phyloP scores from a whole-genome alignment of 2,329 filamentous ascomycete species.

The Alternaria novae-zelandiae region DNA sequence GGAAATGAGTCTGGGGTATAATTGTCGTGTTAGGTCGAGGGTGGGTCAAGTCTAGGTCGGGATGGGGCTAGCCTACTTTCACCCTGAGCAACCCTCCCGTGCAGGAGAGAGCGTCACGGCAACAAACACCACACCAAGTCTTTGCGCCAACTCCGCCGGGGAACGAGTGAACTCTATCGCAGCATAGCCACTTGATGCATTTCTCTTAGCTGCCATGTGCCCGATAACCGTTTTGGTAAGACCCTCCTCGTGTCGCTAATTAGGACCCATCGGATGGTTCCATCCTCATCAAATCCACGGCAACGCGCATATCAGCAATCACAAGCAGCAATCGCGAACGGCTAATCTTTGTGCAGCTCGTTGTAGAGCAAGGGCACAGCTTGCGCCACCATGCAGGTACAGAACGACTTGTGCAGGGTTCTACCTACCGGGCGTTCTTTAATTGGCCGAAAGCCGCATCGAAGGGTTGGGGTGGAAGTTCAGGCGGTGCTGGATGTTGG shows the following conservation, averaged over 20 bases:
- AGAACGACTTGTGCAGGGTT: conserved; percentile 16
- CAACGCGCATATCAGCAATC: conserved; percentile 15
- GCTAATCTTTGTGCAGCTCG: conserved; percentile 24
- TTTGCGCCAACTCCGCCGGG: conserved; percentile 1
- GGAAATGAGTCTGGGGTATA: conserved; percentile 44
- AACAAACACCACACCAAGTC: conserved; percentile 9
- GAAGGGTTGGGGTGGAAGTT: conserved; percentile 11
- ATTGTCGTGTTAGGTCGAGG: conserved; percentile 9
- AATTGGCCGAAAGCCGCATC: conserved; percentile 26
- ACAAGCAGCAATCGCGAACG: conserved; percentile 18
- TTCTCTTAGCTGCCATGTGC: neutral
- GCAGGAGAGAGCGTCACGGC: conserved; percentile 14
- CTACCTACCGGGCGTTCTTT: conserved; percentile 11
- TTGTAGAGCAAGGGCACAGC: conserved; percentile 22
- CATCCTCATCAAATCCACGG: conserved; percentile 4
- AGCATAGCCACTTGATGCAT: neutral
- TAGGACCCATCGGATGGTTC: neutral
- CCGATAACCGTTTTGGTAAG: neutral
- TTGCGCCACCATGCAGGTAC: conserved; percentile 31
- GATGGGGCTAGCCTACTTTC: conserved; percentile 6
- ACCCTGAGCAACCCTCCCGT: conserved; percentile 10
- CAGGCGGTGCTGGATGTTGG: conserved; percentile 11
- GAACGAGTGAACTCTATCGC: neutral
- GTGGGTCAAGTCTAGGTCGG: neutral
- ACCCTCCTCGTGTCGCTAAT: conserved; percentile 1